phyloP scores from a whole-genome alignment of 2,329 filamentous ascomycete genomes.

The Scolecobasidium constrictum region DNA sequence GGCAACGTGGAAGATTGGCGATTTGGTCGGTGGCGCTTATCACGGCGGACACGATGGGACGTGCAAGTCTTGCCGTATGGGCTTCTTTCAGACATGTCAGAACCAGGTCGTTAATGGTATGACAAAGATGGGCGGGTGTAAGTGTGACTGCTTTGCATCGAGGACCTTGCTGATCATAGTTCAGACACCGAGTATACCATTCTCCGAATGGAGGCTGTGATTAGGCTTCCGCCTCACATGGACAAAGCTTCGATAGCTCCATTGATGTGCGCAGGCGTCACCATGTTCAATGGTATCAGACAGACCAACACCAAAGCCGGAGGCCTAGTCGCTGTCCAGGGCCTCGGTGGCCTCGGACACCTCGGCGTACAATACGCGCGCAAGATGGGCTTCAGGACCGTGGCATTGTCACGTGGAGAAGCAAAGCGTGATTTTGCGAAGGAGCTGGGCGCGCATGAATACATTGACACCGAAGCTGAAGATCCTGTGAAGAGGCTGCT shows the following conservation, averaged over 20 bases:
- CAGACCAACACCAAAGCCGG: slow-evolving; percentile 35
- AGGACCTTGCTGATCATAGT: not conserved
- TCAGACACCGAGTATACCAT: slow-evolving; percentile 48
- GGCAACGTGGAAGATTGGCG: slow-evolving; percentile 49
- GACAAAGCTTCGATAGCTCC: slow-evolving; percentile 35
- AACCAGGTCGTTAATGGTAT: slow-evolving; percentile 55
- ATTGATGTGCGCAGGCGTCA: slow-evolving; percentile 31
- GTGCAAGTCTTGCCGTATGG: slow-evolving; percentile 53
- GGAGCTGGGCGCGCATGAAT: slow-evolving; percentile 45
- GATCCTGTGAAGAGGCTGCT: slow-evolving; percentile 39
- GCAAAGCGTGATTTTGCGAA: slow-evolving; percentile 43
- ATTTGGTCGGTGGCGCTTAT: slow-evolving; percentile 58
- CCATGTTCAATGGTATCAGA: slow-evolving; percentile 41
- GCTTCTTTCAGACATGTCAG: slow-evolving; percentile 58
- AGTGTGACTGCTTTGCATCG: slow-evolving; percentile 11
- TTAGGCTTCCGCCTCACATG: slow-evolving; percentile 37
- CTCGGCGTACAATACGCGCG: slow-evolving; percentile 42
- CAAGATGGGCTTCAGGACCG: slow-evolving; percentile 41
- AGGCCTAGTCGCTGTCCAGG: slow-evolving; percentile 39
- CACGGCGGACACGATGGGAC: slow-evolving; percentile 54
- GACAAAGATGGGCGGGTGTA: slow-evolving; percentile 53
- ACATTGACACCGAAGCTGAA: slow-evolving; percentile 41
- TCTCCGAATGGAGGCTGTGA: slow-evolving; percentile 49
- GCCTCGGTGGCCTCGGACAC: slow-evolving; percentile 42
- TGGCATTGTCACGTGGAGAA: slow-evolving; percentile 38